These are phyloP conservation scores for Xylariaceae sp. DNA, from an alignment of 2,329 filamentous ascomycete genomes.

Conservation along the genomic window DNA sequence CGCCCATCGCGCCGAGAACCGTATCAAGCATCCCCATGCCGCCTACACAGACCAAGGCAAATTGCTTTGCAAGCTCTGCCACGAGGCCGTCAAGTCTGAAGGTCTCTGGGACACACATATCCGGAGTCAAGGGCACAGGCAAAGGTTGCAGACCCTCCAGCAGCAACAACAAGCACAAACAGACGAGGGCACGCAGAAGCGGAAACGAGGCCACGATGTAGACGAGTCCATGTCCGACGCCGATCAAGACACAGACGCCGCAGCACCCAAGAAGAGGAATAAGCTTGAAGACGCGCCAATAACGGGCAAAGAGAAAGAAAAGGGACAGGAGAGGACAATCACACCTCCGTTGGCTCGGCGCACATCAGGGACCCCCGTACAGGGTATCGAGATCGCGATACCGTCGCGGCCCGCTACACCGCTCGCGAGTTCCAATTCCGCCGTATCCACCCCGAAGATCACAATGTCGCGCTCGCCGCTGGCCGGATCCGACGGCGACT, in stretches of 20 bases:
- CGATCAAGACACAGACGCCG: constrained; percentile 26
- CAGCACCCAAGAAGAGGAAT: constrained; percentile 43
- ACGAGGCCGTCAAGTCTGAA: constrained; percentile 61
- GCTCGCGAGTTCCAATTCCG: constrained; percentile 39
- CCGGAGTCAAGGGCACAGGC: constrained; percentile 45
- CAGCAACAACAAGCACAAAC: constrained; percentile 20
- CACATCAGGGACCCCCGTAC: constrained; percentile 48
- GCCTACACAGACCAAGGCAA: constrained; percentile 65
- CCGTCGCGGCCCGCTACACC: constrained; percentile 62
- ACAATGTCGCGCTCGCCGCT: constrained; percentile 36
- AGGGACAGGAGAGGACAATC: constrained; percentile 24
- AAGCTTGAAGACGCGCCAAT: constrained; percentile 32
- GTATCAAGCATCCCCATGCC: constrained; percentile 66
- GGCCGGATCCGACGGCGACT: constrained; percentile 23
- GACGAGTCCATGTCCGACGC: constrained; percentile 30
- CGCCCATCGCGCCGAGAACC: constrained; percentile 69
- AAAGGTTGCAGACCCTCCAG: constrained; percentile 28
- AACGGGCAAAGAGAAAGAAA: constrained; percentile 15
- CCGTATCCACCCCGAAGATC: constrained; percentile 40
- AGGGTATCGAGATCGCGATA: constrained; percentile 59
- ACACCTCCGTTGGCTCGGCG: constrained; percentile 46
- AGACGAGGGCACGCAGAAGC: constrained; percentile 22
- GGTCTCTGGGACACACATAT: constrained; percentile 63
- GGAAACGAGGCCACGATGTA: constrained; percentile 26
- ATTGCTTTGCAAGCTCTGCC: constrained; percentile 64